Evolutionary conservation across 1,284 basidiomycete species (phyloP).

Genomic region (Cutaneotrichosporon mucoides): DNA sequence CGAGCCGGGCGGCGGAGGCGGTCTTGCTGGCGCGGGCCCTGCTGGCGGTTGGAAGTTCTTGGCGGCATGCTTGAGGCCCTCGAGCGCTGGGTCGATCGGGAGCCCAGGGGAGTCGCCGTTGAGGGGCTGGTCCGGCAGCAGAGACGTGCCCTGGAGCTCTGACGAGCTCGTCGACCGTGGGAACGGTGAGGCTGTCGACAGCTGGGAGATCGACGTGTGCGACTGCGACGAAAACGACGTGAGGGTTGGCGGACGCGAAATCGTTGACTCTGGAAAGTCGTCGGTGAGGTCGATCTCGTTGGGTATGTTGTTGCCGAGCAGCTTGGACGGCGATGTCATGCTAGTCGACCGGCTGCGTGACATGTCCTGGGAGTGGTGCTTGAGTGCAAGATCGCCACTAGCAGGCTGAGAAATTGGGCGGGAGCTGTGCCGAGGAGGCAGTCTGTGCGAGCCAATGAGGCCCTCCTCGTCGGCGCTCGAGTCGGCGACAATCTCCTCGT

Average conservation of each 20-base stretch:
- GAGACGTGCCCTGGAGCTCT: neutral
- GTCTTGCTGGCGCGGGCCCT: conserved; percentile 3
- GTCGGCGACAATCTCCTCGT: conserved; percentile 36
- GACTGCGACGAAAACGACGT: conserved; percentile 9
- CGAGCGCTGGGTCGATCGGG: conserved; percentile 1
- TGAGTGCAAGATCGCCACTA: neutral
- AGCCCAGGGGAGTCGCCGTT: conserved; percentile 6
- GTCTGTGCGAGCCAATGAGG: neutral
- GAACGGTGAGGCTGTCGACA: conserved; percentile 5
- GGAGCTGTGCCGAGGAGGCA: conserved; percentile 5
- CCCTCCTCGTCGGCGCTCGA: conserved; percentile 37
- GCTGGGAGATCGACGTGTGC: conserved; percentile 4
- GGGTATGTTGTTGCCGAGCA: conserved; percentile 25
- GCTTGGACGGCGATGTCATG: conserved; percentile 14
- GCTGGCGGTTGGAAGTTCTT: conserved; percentile 5
- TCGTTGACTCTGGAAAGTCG: conserved; percentile 2
- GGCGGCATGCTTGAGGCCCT: conserved; percentile 13
- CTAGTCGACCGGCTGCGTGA: conserved; percentile 6
- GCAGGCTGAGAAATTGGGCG: conserved; percentile 12
- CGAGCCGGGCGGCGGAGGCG: neutral
- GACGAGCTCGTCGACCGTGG: conserved; percentile 3
- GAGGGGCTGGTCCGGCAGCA: conserved; percentile 1
- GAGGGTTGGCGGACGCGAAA: conserved; percentile 6
- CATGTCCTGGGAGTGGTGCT: neutral
- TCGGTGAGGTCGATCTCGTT: conserved; percentile 31